Base-by-base conservation (phyloP, 2,329 filamentous ascomycete genomes). In the Aspergillus pseudotamarii region DNA sequence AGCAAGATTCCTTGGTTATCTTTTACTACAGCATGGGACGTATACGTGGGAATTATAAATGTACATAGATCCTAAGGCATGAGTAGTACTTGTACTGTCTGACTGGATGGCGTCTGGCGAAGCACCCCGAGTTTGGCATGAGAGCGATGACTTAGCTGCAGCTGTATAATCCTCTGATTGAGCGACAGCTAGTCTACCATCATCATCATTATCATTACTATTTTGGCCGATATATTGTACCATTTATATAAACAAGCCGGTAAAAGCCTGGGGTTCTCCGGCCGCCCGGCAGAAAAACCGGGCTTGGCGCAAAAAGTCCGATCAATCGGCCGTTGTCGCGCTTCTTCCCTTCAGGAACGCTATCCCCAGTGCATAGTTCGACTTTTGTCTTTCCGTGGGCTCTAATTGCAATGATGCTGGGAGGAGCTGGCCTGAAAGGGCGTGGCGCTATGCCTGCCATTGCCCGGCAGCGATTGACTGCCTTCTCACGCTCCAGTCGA, bases 391-490 rank as follows among this genome's bases (percentile, higher is more conserved):
- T 64, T 59, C 58, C 55, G 57, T 54, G 65, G 14, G 21, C 9
- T 48, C 12, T 63, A 41, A 60, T 28, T 56, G 62, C 68, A 59
- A 74, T 71, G 69, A 88, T 88, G 86, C 78, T 88, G 73, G 82
- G 83, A 72, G 83, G 83, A 68, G 82, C 82, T 81, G 83, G 84
- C 68, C 71, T 87, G 60, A 78, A 81, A 65, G 82, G 79, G 76
- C 79, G 81, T 63, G 75, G 76, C 72, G 79, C 80, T 59, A 77
- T 80, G 67, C 74, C 82, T 67, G 79, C 77, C 51, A 59, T 74
- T 64, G 68, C 71, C 58, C 74, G 70, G 61, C 71, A 73, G 68
- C 68, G 69, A 64, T 68, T 73, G 60, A 62, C 69, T 64, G 63
- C 69, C 28, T 68, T 72, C 46, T 66, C 72, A 28, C 71, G 69